These are phyloP conservation scores for Flaveria sonorensis DNA, from an alignment of 129 eudicot genomes.

Conservation along the genomic window DNA sequence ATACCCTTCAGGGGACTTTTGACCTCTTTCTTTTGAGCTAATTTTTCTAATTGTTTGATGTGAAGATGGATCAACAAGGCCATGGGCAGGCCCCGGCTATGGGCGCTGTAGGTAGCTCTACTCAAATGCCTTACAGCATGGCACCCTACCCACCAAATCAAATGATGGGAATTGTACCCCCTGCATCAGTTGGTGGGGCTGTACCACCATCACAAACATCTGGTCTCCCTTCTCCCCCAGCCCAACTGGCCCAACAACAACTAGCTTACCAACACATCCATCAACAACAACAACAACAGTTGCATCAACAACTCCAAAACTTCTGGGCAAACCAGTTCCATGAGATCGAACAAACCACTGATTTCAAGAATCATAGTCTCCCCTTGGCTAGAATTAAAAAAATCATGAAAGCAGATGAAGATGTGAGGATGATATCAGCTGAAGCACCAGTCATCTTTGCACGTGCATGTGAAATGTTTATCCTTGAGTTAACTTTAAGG, in stretches of 20 bases:
- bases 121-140: slow-evolving; percentile 67
- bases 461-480: slow-evolving; percentile 95
- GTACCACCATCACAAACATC: slow-evolving; percentile 62
- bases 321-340: slow-evolving; percentile 84
- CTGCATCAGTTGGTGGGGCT: slow-evolving; percentile 59
- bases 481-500: slow-evolving; percentile 76
- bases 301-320: slow-evolving; percentile 77
- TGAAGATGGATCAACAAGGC: slow-evolving; percentile 84
- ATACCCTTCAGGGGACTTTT: background rate
- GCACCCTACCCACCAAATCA: slow-evolving; percentile 76
- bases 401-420: slow-evolving; percentile 96
- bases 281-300: slow-evolving; percentile 86
- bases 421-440: slow-evolving; percentile 93
- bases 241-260: slow-evolving; percentile 86
- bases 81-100: slow-evolving; percentile 67
- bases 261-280: slow-evolving; percentile 94
- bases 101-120: slow-evolving; percentile 52
- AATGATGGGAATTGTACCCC: slow-evolving; percentile 63
- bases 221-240: slow-evolving; percentile 62
- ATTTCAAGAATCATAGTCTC: slow-evolving; percentile 89
- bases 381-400: slow-evolving; percentile 92
- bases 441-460: slow-evolving; percentile 97
- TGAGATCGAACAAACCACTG: slow-evolving; percentile 81
- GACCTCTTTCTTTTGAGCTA: background rate
- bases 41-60: background rate